A percentile compares a stretch with the other conserved stretches of the same genome.
phyloP scores from a whole-genome alignment of 768 basidiomycete species.

The Holtermanniella nyarrowii region DNA sequence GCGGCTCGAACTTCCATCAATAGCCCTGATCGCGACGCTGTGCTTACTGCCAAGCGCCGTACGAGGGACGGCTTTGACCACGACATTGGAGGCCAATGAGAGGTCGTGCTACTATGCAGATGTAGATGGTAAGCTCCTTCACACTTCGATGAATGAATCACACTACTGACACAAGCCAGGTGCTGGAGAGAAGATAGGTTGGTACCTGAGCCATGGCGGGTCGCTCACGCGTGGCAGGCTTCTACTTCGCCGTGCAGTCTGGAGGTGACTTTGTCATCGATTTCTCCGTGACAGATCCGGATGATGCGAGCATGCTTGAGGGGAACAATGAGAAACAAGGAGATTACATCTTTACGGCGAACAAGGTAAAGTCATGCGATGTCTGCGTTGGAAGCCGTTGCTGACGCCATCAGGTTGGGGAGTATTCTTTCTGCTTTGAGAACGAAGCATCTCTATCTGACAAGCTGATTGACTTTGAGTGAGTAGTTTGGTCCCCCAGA shows the following conservation, averaged over 20 bases:
- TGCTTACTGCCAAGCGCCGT: slow-evolving; percentile 1
- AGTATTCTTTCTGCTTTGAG: slow-evolving; percentile 77
- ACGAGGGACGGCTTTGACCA: slow-evolving; percentile 37
- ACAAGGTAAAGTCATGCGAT: slow-evolving; percentile 44
- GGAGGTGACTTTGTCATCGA: slow-evolving; percentile 95
- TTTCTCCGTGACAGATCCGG: slow-evolving; percentile 84
- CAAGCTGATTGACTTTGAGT: slow-evolving; percentile 60
- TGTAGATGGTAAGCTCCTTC: slow-evolving; percentile 53
- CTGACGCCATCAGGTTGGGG: slow-evolving; percentile 44
- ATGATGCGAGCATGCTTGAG: slow-evolving; percentile 74
- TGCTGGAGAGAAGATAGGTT: slow-evolving; percentile 58
- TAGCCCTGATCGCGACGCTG: not conserved
- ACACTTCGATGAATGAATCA: not conserved
- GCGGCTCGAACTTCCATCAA: not conserved
- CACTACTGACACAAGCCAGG: not conserved
- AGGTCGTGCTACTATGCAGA: slow-evolving; percentile 80
- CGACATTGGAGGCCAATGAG: slow-evolving; percentile 40
- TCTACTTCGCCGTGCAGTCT: slow-evolving; percentile 98
- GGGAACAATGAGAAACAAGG: slow-evolving; percentile 85
- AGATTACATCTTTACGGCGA: slow-evolving; percentile 94
- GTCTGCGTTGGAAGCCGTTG: not conserved
- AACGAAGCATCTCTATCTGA: slow-evolving; percentile 95
- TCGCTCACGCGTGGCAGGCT: slow-evolving; percentile 46
- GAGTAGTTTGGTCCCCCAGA: slow-evolving; percentile 9
- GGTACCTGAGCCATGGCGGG: slow-evolving; percentile 70